Evolutionary conservation across 106 monocot genomes (phyloP), one percentile per base, ranked within the genome.

Genomic region (Allium cepa): DNA sequence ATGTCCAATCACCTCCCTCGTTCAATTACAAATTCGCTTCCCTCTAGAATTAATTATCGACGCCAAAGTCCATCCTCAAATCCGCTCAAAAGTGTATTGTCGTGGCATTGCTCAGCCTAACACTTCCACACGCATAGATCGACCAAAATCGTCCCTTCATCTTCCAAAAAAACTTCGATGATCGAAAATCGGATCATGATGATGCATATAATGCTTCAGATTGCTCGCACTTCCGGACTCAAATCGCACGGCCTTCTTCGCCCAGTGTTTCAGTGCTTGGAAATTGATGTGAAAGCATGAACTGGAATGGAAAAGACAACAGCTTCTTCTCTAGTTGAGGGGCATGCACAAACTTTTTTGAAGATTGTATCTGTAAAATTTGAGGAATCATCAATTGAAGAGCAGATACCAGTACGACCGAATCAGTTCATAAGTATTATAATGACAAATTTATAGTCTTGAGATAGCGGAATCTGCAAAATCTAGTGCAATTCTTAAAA

Each of bases 81-180:
- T 74, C 85, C 46, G 77, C 82, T 47, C 90, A 90, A 75, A 62
- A 81, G 3, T 90, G 85, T 75, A 90, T 84, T 8, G 87, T 87
- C 47, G 94, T 82, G 3, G 84, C 79, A 0, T 79, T 94, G 22
- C 76, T 94, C 8, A 87, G 90, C 28, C 78, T 94, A 64, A 75
- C 94, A 66, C 85, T 94, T 28, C 80, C 87, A 49, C 82, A 80
- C 67, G 87, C 85, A 27, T 90, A 94, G 87, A 87, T 90, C 85
- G 87, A 90, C 77, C 94, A 85, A 71, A 68, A 81, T 49, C 80
- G 64, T 7, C 84, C 84, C 47, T 63, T 90, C 62, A 82, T 80
- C 27, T 74, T 63, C 28, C 69, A 57, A 17, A 71, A 26, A 10
- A 67, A 67, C 53, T 71, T 48, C 8, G 67, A 57, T 13, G 26